Percentiles rank a stretch among this genome's conserved stretches.
Evolutionary conservation across 169 alveolate genomes (phyloP).

Genomic region (Theileria parva): DNA sequence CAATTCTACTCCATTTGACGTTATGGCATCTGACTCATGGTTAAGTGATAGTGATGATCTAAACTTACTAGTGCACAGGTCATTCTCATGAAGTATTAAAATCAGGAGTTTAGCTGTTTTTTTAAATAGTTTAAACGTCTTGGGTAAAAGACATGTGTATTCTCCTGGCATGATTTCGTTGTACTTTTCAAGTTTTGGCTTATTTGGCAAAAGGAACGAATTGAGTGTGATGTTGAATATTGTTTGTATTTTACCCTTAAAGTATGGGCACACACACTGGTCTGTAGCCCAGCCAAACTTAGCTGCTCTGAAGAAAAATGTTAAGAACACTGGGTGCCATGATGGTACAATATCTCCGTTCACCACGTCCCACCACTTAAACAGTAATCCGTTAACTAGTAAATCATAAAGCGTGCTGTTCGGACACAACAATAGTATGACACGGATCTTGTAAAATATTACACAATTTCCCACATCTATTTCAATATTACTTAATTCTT

Average conservation of each 20-base stretch:
- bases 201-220: conserved; percentile 38
- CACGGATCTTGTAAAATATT: conserved; percentile 42
- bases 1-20: neutral
- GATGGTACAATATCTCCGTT: conserved; percentile 41
- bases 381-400: conserved; percentile 43
- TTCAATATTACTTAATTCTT: conserved; percentile 13
- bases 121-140: conserved; percentile 26
- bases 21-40: neutral
- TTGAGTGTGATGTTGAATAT: conserved; percentile 32
- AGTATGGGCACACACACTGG: conserved; percentile 18
- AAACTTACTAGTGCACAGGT: neutral
- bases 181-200: conserved; percentile 3
- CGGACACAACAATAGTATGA: conserved; percentile 57
- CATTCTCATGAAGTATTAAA: conserved; percentile 1
- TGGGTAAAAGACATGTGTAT: conserved; percentile 31
- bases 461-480: conserved; percentile 33
- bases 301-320: conserved; percentile 46
- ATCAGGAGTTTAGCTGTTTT: conserved; percentile 37
- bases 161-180: conserved; percentile 54
- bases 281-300: conserved; percentile 67
- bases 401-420: conserved; percentile 32
- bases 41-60: neutral
- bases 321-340: conserved; percentile 56
- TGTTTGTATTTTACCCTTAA: conserved; percentile 25
- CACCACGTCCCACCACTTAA: conserved; percentile 61